phyloP scores from a whole-genome alignment of 768 basidiomycete species.

The Lentinula sp. region DNA sequence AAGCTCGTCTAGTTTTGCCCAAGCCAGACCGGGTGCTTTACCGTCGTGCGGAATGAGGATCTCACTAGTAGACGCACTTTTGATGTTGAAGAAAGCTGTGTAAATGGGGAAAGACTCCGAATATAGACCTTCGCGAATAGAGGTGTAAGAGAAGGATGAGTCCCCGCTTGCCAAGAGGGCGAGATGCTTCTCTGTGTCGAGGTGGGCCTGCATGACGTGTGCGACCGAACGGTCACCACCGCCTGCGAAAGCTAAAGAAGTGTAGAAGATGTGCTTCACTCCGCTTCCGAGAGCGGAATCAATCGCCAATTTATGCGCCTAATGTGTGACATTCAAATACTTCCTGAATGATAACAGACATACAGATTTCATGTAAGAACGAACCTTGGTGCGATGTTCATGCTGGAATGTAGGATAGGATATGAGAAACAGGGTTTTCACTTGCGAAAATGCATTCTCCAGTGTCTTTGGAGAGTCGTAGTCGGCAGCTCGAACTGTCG shows the following conservation, averaged over 20 bases:
- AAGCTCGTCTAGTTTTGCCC: conserved; percentile 2
- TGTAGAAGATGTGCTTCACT: conserved; percentile 2
- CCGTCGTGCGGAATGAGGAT: neutral
- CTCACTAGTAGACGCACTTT: neutral
- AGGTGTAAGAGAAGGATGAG: conserved; percentile 1
- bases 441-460: neutral
- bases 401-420: neutral
- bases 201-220: conserved; percentile 2
- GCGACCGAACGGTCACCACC: neutral
- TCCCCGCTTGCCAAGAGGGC: neutral
- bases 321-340: too few species aligned
- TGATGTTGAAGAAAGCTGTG: neutral
- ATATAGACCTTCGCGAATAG: neutral
- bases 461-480: neutral
- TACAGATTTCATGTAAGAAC: neutral
- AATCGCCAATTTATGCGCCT: neutral
- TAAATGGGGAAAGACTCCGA: neutral
- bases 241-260: neutral
- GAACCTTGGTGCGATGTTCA: conserved; percentile 1
- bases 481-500: neutral
- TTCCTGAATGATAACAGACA: neutral
- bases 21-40: neutral
- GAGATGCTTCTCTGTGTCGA: conserved; percentile 2
- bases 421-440: neutral
- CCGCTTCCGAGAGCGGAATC: neutral